Evolutionary conservation across 768 basidiomycete genomes (phyloP).

Genomic region (Lactarius sp.): DNA sequence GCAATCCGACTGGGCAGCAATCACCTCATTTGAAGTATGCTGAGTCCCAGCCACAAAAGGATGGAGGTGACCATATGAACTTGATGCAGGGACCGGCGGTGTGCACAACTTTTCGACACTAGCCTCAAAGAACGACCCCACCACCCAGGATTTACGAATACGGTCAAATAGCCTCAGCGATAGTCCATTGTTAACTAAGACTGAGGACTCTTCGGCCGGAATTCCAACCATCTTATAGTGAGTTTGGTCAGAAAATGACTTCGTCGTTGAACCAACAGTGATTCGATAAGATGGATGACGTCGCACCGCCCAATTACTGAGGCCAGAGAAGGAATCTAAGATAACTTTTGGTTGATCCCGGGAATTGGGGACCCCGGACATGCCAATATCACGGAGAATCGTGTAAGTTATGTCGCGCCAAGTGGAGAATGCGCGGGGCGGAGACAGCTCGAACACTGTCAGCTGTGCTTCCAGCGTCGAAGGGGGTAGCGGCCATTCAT

Average conservation of each 20-base stretch:
- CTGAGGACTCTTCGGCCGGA: neutral
- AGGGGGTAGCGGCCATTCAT: neutral
- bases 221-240: neutral
- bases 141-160: neutral
- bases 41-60: neutral
- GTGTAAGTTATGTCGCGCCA: conserved; percentile 6
- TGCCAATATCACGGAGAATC: conserved; percentile 4
- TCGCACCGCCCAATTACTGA: neutral
- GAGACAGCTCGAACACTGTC: conserved; percentile 6
- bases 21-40: conserved; percentile 38
- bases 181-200: neutral
- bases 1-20: conserved; percentile 41
- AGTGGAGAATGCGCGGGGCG: neutral
- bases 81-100: neutral
- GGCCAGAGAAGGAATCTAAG: conserved; percentile 5
- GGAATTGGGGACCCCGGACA: conserved; percentile 35
- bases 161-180: neutral
- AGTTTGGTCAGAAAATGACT: neutral
- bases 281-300: neutral
- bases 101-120: neutral
- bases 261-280: conserved; percentile 6
- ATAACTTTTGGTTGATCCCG: neutral
- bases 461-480: neutral
- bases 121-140: neutral
- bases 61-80: conserved; percentile 3